Evolutionary conservation across 257 asterid species (phyloP).

Genomic region (Thymus quinquecostatus): DNA sequence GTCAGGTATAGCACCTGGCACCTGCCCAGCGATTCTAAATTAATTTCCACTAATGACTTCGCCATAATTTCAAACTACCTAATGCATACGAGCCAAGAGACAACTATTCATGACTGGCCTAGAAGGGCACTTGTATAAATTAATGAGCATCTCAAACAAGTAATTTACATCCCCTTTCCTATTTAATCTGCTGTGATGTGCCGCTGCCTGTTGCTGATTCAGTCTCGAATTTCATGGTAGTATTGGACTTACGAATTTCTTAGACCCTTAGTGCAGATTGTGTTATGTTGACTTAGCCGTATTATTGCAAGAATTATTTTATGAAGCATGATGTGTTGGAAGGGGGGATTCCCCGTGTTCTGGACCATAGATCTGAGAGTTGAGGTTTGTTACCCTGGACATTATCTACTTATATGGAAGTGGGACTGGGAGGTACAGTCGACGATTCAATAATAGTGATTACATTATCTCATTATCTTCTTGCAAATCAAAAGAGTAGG

Average conservation of each 20-base stretch:
- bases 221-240: neutral
- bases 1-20: neutral
- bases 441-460: neutral
- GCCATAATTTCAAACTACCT: neutral
- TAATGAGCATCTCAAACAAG: neutral
- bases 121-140: neutral
- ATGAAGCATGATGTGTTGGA: neutral
- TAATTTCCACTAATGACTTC: neutral
- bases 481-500: neutral
- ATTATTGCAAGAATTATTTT: neutral
- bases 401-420: neutral
- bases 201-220: neutral
- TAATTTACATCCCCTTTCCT: neutral
- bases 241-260: neutral
- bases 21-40: neutral
- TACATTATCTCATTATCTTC: neutral
- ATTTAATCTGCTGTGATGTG: neutral
- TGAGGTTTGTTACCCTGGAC: neutral
- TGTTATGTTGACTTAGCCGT: neutral
- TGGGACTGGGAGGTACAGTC: neutral
- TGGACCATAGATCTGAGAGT: neutral
- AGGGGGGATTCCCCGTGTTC: neutral
- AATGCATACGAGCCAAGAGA: neutral
- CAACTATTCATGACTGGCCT: neutral
- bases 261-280: neutral